Percentiles rank a stretch among this genome's conserved stretches.
These are phyloP conservation scores for Ustilago loliicola DNA, from an alignment of 1,284 basidiomycete species.

Conservation along the genomic window DNA sequence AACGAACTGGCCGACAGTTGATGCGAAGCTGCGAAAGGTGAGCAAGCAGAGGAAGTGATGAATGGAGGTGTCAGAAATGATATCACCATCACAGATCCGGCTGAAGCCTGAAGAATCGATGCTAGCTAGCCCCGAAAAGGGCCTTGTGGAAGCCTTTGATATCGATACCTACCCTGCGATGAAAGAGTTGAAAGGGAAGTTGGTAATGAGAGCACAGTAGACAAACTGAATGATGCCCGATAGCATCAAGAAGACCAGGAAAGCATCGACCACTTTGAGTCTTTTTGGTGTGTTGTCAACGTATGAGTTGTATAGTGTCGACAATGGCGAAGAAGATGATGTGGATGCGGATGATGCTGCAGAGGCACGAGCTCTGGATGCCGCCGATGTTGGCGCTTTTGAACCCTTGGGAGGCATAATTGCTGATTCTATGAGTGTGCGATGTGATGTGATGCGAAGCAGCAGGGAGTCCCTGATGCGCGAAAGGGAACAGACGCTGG, in stretches of 20 bases:
- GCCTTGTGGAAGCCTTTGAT: too few species aligned
- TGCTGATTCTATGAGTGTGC: not conserved
- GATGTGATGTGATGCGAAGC: not conserved
- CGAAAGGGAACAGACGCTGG: too few species aligned
- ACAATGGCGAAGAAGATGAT: constrained; percentile 28
- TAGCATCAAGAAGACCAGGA: constrained; percentile 91
- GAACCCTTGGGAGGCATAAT: constrained; percentile 44
- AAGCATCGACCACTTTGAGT: constrained; percentile 92
- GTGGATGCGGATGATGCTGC: constrained; percentile 18
- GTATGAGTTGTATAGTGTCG: constrained; percentile 81
- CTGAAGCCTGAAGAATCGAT: too few species aligned
- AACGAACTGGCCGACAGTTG: constrained; percentile 96
- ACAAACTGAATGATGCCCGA: constrained; percentile 90
- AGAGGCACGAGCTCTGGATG: constrained; percentile 24
- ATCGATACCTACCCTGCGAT: constrained; percentile 82
- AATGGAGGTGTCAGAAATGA: not conserved
- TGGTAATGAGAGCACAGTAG: constrained; percentile 90
- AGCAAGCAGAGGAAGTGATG: not conserved
- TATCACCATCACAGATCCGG: not conserved
- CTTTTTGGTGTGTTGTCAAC: constrained; percentile 81
- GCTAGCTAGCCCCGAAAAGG: too few species aligned
- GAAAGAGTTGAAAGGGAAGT: constrained; percentile 97
- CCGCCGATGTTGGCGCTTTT: constrained; percentile 24
- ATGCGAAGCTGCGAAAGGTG: constrained; percentile 79
- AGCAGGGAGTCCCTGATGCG: too few species aligned